These are phyloP conservation scores for Kluyveromyces siamensis DNA, from an alignment of 805 yeast species.

Conservation along the genomic window DNA sequence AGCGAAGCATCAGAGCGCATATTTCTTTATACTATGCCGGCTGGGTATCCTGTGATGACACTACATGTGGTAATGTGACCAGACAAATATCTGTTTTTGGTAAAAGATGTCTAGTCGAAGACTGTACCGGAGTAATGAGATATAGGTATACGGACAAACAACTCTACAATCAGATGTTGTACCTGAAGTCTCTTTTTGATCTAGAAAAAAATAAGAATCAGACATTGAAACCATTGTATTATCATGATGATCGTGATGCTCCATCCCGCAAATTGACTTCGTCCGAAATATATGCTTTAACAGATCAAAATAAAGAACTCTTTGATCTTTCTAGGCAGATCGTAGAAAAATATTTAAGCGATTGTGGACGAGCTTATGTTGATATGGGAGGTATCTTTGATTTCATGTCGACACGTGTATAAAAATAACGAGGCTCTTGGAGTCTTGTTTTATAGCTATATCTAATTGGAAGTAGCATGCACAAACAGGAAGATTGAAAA, in stretches of 20 bases:
- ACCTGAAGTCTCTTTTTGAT: conserved; percentile 72
- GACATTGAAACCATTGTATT: conserved; percentile 45
- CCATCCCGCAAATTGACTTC: conserved; percentile 27
- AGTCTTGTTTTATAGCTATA: too few species aligned
- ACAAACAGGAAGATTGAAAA: too few species aligned
- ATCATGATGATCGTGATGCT: conserved; percentile 26
- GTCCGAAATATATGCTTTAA: conserved; percentile 61
- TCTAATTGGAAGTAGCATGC: too few species aligned
- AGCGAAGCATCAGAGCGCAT: conserved; percentile 56
- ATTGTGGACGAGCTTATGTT: conserved; percentile 85
- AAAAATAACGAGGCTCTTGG: too few species aligned
- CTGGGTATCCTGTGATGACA: conserved; percentile 77
- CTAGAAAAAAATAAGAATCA: conserved; percentile 62
- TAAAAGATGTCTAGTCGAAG: conserved; percentile 56
- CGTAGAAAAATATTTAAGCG: conserved; percentile 61
- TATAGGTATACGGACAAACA: conserved; percentile 70
- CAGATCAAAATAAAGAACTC: conserved; percentile 66
- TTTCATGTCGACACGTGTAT: conserved; percentile 30
- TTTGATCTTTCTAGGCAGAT: conserved; percentile 48
- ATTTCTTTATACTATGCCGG: conserved; percentile 78
- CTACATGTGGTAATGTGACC: conserved; percentile 69
- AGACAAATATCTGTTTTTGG: conserved; percentile 88
- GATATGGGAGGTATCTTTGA: conserved; percentile 77
- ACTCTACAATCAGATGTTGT: conserved; percentile 77
- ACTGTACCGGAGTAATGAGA: conserved; percentile 70